Evolutionary conservation across 2,329 filamentous ascomycete species (phyloP).

Genomic region (Colletotrichum sp.): DNA sequence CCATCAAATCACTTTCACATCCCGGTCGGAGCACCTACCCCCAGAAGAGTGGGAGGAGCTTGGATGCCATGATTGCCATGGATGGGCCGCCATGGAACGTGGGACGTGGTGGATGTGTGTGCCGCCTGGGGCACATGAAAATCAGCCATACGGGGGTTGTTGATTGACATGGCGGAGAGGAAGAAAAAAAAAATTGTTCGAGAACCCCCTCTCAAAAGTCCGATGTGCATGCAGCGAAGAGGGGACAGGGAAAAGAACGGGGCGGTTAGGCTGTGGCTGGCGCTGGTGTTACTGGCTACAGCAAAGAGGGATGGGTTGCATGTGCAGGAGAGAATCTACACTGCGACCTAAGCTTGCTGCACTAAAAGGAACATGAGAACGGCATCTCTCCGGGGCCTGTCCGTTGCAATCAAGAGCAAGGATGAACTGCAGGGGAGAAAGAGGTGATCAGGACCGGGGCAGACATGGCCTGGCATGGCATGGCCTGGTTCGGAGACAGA

Average conservation of each 20-base stretch:
- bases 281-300: neutral
- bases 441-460: neutral
- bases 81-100: neutral
- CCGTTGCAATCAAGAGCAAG: neutral
- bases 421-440: neutral
- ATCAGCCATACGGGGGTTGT: neutral
- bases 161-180: neutral
- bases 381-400: neutral
- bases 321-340: conserved; percentile 1
- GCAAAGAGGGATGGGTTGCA: neutral
- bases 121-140: neutral
- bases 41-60: conserved; percentile 1
- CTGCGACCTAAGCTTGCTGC: neutral
- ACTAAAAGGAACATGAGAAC: neutral
- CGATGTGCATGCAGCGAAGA: conserved; percentile 1
- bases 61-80: neutral
- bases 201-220: neutral
- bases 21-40: conserved; percentile 3
- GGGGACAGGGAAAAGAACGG: neutral
- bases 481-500: neutral
- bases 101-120: neutral
- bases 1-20: conserved; percentile 6
- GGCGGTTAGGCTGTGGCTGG: conserved; percentile 7
- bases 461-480: neutral
- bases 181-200: neutral